Percentiles rank a stretch among this genome's conserved stretches.
These are phyloP conservation scores for Pseudogymnoascus sp. DNA, from an alignment of 2,329 filamentous ascomycete genomes.

Conservation along the genomic window DNA sequence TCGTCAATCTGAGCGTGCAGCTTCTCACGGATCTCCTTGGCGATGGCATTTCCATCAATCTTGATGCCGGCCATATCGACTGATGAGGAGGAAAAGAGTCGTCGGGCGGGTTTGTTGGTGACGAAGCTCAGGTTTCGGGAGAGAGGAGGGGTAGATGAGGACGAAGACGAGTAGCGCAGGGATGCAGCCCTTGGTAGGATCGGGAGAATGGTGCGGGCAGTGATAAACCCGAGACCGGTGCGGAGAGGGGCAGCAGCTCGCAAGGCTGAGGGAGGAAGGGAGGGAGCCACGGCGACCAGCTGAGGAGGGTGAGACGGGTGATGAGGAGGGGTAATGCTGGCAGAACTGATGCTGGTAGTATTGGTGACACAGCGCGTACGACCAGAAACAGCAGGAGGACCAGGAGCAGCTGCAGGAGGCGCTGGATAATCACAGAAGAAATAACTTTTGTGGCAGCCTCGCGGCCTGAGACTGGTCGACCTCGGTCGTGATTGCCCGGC, in stretches of 20 bases:
- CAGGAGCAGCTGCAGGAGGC: constrained; percentile 1
- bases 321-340: constrained; percentile 5
- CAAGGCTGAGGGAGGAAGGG: constrained; percentile 3
- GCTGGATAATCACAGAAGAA: constrained; percentile 5
- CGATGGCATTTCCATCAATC: constrained; percentile 94
- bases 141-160: constrained; percentile 4
- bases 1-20: constrained; percentile 73
- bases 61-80: constrained; percentile 74
- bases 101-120: background rate
- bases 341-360: background rate
- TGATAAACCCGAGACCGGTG: constrained; percentile 3
- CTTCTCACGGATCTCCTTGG: constrained; percentile 78
- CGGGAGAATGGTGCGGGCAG: background rate
- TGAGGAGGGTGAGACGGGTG: background rate
- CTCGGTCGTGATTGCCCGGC: background rate
- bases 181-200: constrained; percentile 5
- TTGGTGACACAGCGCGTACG: background rate
- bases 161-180: constrained; percentile 7
- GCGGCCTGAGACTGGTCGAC: constrained; percentile 6
- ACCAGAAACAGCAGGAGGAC: background rate
- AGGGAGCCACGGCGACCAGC: constrained; percentile 1
- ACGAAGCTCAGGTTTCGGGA: background rate
- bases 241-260: constrained; percentile 8
- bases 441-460: constrained; percentile 7
- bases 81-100: constrained; percentile 43